Percentiles rank a stretch among this genome's conserved stretches.
These are phyloP conservation scores for Durotheca rogersii DNA, from an alignment of 495 filamentous ascomycete genomes.

Conservation along the genomic window DNA sequence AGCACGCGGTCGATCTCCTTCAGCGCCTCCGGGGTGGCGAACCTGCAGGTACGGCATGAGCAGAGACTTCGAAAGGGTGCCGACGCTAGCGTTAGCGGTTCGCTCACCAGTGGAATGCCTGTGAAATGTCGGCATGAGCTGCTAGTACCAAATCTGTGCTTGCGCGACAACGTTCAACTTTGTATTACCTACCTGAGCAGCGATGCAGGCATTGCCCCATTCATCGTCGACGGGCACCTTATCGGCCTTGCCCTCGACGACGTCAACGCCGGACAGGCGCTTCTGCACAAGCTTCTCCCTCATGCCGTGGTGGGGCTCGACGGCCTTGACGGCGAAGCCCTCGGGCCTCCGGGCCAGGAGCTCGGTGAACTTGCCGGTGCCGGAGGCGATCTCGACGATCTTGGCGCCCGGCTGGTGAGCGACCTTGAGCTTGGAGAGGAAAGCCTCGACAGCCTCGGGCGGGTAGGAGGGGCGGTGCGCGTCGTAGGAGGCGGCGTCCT, in stretches of 20 bases:
- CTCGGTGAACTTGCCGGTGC: constrained; percentile 68
- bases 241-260: constrained; percentile 55
- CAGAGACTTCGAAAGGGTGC: not conserved
- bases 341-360: constrained; percentile 54
- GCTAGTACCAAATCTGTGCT: constrained; percentile 4
- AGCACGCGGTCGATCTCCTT: constrained; percentile 60
- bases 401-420: constrained; percentile 41
- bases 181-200: constrained; percentile 63
- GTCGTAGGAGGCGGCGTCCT: constrained; percentile 58
- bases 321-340: constrained; percentile 56
- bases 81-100: not conserved
- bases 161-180: too few relatives aligned
- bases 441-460: constrained; percentile 50
- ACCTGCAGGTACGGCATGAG: constrained; percentile 44
- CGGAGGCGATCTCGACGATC: constrained; percentile 63
- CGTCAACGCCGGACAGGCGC: constrained; percentile 48
- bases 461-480: constrained; percentile 63
- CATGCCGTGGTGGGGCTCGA: constrained; percentile 65
- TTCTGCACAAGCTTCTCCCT: constrained; percentile 56
- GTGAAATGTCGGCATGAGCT: constrained; percentile 2
- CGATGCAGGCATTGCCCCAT: constrained; percentile 63
- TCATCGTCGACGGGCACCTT: constrained; percentile 53
- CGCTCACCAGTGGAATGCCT: constrained; percentile 62
- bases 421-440: constrained; percentile 53
- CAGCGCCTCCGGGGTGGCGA: constrained; percentile 57